A percentile compares a stretch with the other conserved stretches of the same genome.
phyloP scores from a whole-genome alignment of 129 eudicot species.

The Artemisia annua region DNA sequence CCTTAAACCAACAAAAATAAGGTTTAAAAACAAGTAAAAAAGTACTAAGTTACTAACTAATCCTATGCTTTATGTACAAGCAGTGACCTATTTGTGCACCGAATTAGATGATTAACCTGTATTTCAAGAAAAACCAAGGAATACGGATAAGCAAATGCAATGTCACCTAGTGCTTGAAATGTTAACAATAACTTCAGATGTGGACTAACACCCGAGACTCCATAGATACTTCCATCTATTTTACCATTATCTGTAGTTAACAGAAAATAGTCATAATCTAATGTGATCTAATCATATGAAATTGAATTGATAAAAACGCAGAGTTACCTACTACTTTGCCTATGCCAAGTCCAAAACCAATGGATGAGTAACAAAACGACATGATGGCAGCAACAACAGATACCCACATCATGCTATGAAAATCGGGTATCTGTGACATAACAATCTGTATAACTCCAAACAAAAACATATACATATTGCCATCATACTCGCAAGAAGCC shows the following conservation, averaged over 20 bases:
- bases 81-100: not conserved
- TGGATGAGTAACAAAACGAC: constrained; percentile 69
- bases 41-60: no score
- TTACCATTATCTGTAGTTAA: constrained; percentile 55
- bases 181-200: constrained; percentile 61
- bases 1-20: constrained; percentile 34
- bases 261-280: not conserved
- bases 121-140: constrained; percentile 69
- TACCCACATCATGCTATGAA: constrained; percentile 65
- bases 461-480: constrained; percentile 46
- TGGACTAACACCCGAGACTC: constrained; percentile 51
- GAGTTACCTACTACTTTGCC: constrained; percentile 54
- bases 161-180: constrained; percentile 78
- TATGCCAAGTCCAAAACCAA: constrained; percentile 69
- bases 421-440: constrained; percentile 72
- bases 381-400: constrained; percentile 70
- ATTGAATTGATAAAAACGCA: not conserved
- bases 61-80: no score
- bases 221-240: constrained; percentile 64
- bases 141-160: constrained; percentile 83
- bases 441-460: constrained; percentile 64
- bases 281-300: not conserved
- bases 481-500: constrained; percentile 44
- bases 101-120: constrained; percentile 38
- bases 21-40: no score